These are phyloP conservation scores for Erodium trifolium DNA, from an alignment of 441 rosid genomes.

Conservation along the genomic window DNA sequence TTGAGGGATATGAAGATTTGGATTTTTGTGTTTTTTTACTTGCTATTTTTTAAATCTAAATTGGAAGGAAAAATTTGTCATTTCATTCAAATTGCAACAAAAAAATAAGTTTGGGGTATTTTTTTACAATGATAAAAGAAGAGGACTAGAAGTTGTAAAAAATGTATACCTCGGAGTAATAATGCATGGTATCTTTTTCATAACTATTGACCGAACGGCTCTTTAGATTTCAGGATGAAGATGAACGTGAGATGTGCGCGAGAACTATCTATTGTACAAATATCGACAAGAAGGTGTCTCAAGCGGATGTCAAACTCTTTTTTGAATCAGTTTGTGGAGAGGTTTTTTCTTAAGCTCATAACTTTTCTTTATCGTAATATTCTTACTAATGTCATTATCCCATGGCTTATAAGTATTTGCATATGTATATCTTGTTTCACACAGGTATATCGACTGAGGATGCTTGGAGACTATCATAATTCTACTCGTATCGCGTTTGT, in stretches of 20 bases:
- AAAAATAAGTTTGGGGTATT: too few species aligned
- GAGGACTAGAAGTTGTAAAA: too few species aligned
- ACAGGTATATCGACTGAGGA: conserved; percentile 64
- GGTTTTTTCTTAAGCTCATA: conserved; percentile 26
- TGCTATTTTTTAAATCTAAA: too few species aligned
- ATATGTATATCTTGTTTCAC: conserved; percentile 11
- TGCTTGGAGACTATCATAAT: conserved; percentile 42
- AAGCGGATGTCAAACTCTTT: conserved; percentile 62
- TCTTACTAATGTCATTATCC: neutral
- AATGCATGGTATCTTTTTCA: conserved; percentile 2
- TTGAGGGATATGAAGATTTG: too few species aligned
- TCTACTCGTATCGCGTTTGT: conserved; percentile 47
- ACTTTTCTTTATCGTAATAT: neutral
- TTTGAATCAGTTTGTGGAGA: conserved; percentile 83
- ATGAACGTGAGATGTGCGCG: conserved; percentile 9
- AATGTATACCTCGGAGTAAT: neutral
- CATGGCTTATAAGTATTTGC: neutral
- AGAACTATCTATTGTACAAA: conserved; percentile 24
- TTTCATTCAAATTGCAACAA: too few species aligned
- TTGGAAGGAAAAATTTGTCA: too few species aligned
- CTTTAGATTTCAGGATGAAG: conserved; percentile 47
- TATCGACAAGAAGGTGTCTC: conserved; percentile 37
- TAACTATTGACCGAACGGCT: conserved; percentile 17
- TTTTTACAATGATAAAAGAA: too few species aligned
- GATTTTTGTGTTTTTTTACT: too few species aligned